A percentile compares a stretch with the other conserved stretches of the same genome.
phyloP scores from a whole-genome alignment of 2,329 filamentous ascomycete species.

The Emmonsiellopsis sp. region DNA sequence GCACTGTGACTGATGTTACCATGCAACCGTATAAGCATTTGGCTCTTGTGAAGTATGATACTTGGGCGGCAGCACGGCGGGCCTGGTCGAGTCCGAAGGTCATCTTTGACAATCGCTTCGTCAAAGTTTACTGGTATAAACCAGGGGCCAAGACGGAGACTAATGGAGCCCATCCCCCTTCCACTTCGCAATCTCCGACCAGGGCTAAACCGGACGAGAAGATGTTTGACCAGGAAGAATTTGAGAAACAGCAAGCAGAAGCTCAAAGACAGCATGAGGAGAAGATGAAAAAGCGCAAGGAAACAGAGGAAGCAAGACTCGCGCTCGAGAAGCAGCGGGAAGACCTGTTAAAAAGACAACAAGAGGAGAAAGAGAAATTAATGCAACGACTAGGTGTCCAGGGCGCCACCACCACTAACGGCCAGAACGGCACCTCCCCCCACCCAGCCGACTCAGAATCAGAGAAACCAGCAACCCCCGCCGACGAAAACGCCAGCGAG shows the following conservation, averaged over 20 bases:
- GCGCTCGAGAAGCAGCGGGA: conserved; percentile 45
- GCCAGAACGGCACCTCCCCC: not conserved
- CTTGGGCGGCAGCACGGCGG: conserved; percentile 40
- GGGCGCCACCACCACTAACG: conserved; percentile 15
- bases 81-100: conserved; percentile 53
- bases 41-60: conserved; percentile 46
- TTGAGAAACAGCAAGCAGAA: conserved; percentile 46
- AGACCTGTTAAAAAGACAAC: conserved; percentile 42
- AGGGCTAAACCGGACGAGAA: conserved; percentile 21
- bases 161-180: conserved; percentile 16
- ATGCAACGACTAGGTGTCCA: conserved; percentile 39
- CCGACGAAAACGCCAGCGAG: conserved; percentile 31
- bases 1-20: conserved; percentile 44
- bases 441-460: conserved; percentile 6
- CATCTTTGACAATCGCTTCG: conserved; percentile 55
- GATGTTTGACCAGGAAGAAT: conserved; percentile 45
- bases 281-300: conserved; percentile 41
- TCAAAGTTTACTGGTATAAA: conserved; percentile 55
- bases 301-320: conserved; percentile 40
- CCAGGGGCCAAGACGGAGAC: conserved; percentile 27
- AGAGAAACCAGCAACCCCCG: conserved; percentile 8
- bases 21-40: conserved; percentile 45
- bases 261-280: conserved; percentile 49
- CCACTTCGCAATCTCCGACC: not conserved
- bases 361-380: conserved; percentile 45